Percentiles rank a stretch among this genome's conserved stretches.
Evolutionary conservation across 169 alveolate species (phyloP).

Genomic region (Cryptosporidium sp.): DNA sequence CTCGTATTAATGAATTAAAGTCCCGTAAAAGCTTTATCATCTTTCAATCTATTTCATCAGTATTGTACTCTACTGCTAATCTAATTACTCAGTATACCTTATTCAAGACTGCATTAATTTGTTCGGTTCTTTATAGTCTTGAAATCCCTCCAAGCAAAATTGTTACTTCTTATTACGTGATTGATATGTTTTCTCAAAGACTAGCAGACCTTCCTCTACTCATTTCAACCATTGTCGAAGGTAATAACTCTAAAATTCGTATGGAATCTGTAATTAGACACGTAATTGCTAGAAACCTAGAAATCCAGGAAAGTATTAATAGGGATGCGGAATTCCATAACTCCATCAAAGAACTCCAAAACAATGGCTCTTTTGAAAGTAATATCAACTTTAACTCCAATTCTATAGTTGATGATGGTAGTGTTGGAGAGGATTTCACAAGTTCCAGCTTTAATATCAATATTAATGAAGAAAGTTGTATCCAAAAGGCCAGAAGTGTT

Average conservation of each 20-base stretch:
- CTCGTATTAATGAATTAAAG: conserved; percentile 52
- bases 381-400: conserved; percentile 27
- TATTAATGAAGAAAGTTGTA: conserved; percentile 21
- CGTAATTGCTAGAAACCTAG: conserved; percentile 2
- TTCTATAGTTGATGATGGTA: conserved; percentile 15
- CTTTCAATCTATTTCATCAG: conserved; percentile 67
- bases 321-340: conserved; percentile 9
- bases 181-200: conserved; percentile 68
- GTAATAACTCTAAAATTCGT: conserved; percentile 50
- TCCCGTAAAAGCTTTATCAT: conserved; percentile 27
- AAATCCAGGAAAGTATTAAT: conserved; percentile 13
- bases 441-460: conserved; percentile 36
- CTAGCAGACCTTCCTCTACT: conserved; percentile 51
- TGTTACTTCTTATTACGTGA: conserved; percentile 35
- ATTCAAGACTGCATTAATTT: conserved; percentile 30
- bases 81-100: conserved; percentile 53
- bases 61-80: conserved; percentile 53
- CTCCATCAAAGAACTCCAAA: neutral
- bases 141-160: conserved; percentile 59
- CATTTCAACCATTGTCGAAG: conserved; percentile 66
- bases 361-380: conserved; percentile 12
- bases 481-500: conserved; percentile 17
- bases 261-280: conserved; percentile 39
- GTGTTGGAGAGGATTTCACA: conserved; percentile 9
- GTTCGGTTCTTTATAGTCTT: conserved; percentile 25